Percentiles rank a stretch among this genome's conserved stretches.
Conservation (phyloP, 176 grass and related monocot species). For the Melocanna baccifera region DNA sequence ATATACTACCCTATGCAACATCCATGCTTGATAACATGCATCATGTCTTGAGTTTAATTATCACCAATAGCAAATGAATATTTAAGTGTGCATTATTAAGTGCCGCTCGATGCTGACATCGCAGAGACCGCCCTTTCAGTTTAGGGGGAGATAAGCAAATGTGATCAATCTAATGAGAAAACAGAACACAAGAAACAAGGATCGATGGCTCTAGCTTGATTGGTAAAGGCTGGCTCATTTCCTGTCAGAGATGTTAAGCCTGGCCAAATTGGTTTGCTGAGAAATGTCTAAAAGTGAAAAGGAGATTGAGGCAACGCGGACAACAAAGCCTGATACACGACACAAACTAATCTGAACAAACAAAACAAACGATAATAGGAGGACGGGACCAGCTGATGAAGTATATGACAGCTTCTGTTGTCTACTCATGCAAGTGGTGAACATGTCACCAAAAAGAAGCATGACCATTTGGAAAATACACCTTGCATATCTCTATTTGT, state of each 20-base stretch:
- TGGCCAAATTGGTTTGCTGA: slow-evolving; percentile 20
- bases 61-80: slow-evolving; percentile 30
- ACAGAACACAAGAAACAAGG: slow-evolving; percentile 42
- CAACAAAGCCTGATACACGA: slow-evolving; percentile 44
- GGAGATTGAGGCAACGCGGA: slow-evolving; percentile 32
- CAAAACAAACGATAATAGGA: slow-evolving; percentile 42
- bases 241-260: slow-evolving; percentile 17
- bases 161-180: slow-evolving; percentile 36
- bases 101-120: slow-evolving; percentile 6
- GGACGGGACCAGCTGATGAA: slow-evolving; percentile 38
- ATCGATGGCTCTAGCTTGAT: slow-evolving; percentile 36
- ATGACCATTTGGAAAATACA: slow-evolving; percentile 25
- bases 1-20: slow-evolving; percentile 23
- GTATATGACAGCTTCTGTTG: slow-evolving; percentile 38
- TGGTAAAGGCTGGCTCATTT: slow-evolving; percentile 26
- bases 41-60: slow-evolving; percentile 27
- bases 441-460: slow-evolving; percentile 36
- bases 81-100: slow-evolving; percentile 43
- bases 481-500: slow-evolving; percentile 9
- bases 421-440: slow-evolving; percentile 45
- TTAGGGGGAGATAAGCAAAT: slow-evolving; percentile 16
- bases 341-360: slow-evolving; percentile 38
- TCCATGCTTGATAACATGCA: slow-evolving; percentile 22
- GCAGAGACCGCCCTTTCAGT: slow-evolving; percentile 34
- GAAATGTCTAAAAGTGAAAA: slow-evolving; percentile 35